Evolutionary conservation across 2,329 filamentous ascomycete genomes (phyloP).

Genomic region (Trichoderma lentiforme): DNA sequence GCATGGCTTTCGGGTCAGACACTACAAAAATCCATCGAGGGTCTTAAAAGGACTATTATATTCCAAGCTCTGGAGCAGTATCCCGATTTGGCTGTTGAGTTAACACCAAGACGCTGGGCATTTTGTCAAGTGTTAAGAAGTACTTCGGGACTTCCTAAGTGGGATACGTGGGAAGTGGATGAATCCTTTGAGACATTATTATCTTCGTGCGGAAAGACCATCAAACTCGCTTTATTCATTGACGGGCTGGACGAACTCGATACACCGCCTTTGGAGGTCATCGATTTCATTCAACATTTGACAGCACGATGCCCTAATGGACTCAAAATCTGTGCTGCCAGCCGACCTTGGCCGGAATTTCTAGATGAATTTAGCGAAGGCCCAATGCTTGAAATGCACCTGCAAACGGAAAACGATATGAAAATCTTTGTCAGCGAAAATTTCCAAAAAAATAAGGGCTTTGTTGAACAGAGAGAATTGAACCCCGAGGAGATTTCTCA

Average conservation of each 20-base stretch:
- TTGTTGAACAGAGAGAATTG: not conserved
- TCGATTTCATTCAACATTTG: not conserved
- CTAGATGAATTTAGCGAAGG: not conserved
- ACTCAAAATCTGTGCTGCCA: not conserved
- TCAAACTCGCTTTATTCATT: not conserved
- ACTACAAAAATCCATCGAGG: not conserved
- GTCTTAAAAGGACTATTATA: not conserved
- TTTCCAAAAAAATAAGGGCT: not conserved
- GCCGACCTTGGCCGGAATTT: not conserved
- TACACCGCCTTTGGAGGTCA: fast-evolving
- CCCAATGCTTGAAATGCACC: not conserved
- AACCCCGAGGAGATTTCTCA: not conserved
- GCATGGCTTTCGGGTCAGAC: not conserved
- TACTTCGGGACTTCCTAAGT: not conserved
- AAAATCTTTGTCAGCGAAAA: not conserved
- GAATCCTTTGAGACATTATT: not conserved
- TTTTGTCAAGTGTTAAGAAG: not conserved
- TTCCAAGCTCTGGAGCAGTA: not conserved
- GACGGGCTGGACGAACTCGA: not conserved
- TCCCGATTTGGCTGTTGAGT: not conserved
- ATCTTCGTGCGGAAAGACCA: not conserved
- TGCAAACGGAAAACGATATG: not conserved
- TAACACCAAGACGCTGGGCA: not conserved
- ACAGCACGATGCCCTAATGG: not conserved
- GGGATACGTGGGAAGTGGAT: not conserved